Evolutionary conservation across 2,329 filamentous ascomycete genomes (phyloP).

Genomic region (Cytospora leucostoma): DNA sequence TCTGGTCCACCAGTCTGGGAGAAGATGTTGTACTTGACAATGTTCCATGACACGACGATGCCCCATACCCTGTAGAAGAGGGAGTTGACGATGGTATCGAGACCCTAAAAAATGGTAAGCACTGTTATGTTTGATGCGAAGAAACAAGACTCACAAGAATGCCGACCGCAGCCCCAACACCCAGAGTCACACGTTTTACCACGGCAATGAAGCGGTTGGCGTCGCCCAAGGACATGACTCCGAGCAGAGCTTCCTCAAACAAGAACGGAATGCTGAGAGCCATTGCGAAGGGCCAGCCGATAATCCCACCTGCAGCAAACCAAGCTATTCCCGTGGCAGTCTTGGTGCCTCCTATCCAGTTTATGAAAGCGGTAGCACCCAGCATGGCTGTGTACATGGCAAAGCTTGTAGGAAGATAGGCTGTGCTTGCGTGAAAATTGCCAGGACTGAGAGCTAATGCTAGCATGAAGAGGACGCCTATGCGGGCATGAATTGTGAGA

Average conservation of each 20-base stretch:
- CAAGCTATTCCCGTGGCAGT: conserved; percentile 85
- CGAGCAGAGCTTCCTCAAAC: conserved; percentile 64
- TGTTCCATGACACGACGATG: conserved; percentile 79
- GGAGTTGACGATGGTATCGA: conserved; percentile 72
- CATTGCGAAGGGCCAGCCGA: conserved; percentile 94
- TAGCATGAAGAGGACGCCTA: conserved; percentile 82
- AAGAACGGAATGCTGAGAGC: conserved; percentile 81
- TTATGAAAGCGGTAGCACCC: conserved; percentile 85
- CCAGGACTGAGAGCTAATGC: conserved; percentile 79
- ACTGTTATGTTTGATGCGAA: conserved; percentile 29
- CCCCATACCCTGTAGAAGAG: conserved; percentile 82
- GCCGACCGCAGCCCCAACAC: conserved; percentile 64
- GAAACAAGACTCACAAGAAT: conserved; percentile 61
- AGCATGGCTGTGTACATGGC: conserved; percentile 94
- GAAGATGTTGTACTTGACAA: conserved; percentile 94
- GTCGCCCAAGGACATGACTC: conserved; percentile 57
- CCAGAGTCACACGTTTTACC: conserved; percentile 64
- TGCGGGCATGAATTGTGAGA: conserved; percentile 74
- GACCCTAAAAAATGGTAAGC: conserved; percentile 49
- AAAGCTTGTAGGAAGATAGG: conserved; percentile 91
- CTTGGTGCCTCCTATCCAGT: conserved; percentile 78
- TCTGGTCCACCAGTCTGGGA: conserved; percentile 79
- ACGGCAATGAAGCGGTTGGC: conserved; percentile 61
- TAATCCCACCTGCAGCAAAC: conserved; percentile 80
- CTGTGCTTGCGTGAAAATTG: conserved; percentile 87